Conservation (phyloP, 495 filamentous ascomycete genomes). For the Neurospora tetraspora region DNA sequence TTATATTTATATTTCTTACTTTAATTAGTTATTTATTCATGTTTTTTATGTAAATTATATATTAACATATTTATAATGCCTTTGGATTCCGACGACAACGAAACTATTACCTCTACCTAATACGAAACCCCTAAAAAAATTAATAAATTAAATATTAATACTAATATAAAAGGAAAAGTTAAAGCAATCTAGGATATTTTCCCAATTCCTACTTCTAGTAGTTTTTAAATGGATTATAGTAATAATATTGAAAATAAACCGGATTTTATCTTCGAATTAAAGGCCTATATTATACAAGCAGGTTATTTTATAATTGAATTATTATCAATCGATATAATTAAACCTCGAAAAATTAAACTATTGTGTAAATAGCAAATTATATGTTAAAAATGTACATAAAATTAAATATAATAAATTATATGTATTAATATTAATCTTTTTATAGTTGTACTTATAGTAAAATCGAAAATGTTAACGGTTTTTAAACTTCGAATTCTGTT, state of each 20-base stretch:
- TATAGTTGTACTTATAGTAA: background rate
- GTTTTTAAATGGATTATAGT: background rate
- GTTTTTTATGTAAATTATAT: no score
- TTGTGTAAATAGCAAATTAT: background rate
- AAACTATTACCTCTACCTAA: background rate
- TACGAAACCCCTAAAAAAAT: background rate
- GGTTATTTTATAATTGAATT: background rate
- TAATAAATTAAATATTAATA: background rate
- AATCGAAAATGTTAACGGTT: background rate
- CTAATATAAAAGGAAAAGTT: background rate
- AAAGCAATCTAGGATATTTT: background rate
- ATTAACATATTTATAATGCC: background rate
- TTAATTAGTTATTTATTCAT: no score
- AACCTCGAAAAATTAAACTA: background rate
- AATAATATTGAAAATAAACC: background rate
- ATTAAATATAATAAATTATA: background rate
- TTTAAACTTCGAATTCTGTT: background rate
- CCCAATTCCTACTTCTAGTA: background rate
- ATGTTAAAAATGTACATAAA: no score
- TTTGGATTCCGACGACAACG: background rate
- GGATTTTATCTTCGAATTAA: background rate
- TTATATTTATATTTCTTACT: no score
- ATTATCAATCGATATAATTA: background rate
- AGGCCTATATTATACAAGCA: background rate
- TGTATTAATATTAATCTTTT: background rate